phyloP scores from a whole-genome alignment of 1,284 basidiomycete species.

The Sporisorium exsertum region DNA sequence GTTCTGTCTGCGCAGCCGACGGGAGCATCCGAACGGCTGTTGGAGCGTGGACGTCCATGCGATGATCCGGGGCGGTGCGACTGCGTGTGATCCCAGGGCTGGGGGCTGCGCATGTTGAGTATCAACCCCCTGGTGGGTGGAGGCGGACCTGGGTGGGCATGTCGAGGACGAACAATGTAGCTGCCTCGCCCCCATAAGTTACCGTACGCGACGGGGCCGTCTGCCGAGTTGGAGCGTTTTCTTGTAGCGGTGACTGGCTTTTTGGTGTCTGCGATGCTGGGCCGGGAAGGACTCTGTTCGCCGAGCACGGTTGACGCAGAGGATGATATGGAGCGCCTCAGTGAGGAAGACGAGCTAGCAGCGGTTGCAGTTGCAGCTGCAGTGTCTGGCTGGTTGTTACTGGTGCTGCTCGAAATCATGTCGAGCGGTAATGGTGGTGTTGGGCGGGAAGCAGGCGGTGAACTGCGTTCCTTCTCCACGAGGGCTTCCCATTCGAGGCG shows the following conservation, averaged over 20 bases:
- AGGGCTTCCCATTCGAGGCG: slow-evolving; percentile 44
- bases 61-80: slow-evolving; percentile 2
- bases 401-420: slow-evolving; percentile 6
- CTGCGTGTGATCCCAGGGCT: slow-evolving; percentile 13
- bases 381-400: not conserved
- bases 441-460: slow-evolving; percentile 1
- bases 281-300: slow-evolving; percentile 9
- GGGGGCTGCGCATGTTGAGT: slow-evolving; percentile 22
- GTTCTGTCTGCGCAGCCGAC: slow-evolving; percentile 18
- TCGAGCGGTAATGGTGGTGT: not conserved
- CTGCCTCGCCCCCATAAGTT: slow-evolving; percentile 22
- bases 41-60: slow-evolving; percentile 21
- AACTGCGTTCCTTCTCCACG: slow-evolving; percentile 8
- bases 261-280: slow-evolving; percentile 1
- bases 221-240: slow-evolving; percentile 37
- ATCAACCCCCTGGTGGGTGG: not conserved
- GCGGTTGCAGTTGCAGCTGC: not conserved
- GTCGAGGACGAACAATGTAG: slow-evolving; percentile 30
- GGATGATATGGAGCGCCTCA: slow-evolving; percentile 10
- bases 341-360: slow-evolving; percentile 7
- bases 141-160: slow-evolving; percentile 43
- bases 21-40: slow-evolving; percentile 24
- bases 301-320: slow-evolving; percentile 10
- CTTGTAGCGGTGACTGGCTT: slow-evolving; percentile 2
- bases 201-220: slow-evolving; percentile 9